A percentile compares a stretch with the other conserved stretches of the same genome.
Evolutionary conservation across 441 rosid genomes (phyloP).

Genomic region (Iberis amara): DNA sequence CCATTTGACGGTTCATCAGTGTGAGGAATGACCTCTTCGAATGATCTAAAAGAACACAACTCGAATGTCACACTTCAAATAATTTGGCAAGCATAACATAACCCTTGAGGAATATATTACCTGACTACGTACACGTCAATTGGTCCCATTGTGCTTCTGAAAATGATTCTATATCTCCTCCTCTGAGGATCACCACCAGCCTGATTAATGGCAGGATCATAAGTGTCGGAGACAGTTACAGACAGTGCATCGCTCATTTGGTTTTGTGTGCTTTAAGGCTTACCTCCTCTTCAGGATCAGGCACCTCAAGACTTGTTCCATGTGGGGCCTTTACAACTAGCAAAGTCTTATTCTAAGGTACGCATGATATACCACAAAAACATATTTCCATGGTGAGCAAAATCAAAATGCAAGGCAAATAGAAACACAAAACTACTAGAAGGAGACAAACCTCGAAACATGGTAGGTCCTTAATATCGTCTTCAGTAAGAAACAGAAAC

Average conservation of each 20-base stretch:
- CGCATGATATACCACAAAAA: slow-evolving; percentile 3
- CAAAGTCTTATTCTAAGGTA: slow-evolving; percentile 74
- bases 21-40: slow-evolving; percentile 81
- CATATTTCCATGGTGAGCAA: slow-evolving; percentile 5
- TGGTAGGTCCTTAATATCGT: slow-evolving; percentile 85
- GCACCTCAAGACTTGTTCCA: slow-evolving; percentile 97
- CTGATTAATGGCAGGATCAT: slow-evolving; percentile 36
- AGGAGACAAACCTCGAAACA: slow-evolving; percentile 71
- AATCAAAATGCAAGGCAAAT: slow-evolving; percentile 18
- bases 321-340: slow-evolving; percentile 98
- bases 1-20: slow-evolving; percentile 47
- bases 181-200: slow-evolving; percentile 86
- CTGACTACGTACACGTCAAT: slow-evolving; percentile 96
- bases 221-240: slow-evolving; percentile 14
- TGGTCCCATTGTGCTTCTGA: slow-evolving; percentile 97
- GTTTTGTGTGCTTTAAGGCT: slow-evolving; percentile 26
- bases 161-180: slow-evolving; percentile 85
- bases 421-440: slow-evolving; percentile 9
- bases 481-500: slow-evolving; percentile 95
- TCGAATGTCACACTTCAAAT: slow-evolving; percentile 16
- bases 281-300: slow-evolving; percentile 99
- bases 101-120: slow-evolving; percentile 33
- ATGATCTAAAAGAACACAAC: slow-evolving; percentile 50
- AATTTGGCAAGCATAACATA: slow-evolving; percentile 1
- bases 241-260: not conserved